Conservation (phyloP, 176 grass and related monocot genomes). For the Triticum urartu region DNA sequence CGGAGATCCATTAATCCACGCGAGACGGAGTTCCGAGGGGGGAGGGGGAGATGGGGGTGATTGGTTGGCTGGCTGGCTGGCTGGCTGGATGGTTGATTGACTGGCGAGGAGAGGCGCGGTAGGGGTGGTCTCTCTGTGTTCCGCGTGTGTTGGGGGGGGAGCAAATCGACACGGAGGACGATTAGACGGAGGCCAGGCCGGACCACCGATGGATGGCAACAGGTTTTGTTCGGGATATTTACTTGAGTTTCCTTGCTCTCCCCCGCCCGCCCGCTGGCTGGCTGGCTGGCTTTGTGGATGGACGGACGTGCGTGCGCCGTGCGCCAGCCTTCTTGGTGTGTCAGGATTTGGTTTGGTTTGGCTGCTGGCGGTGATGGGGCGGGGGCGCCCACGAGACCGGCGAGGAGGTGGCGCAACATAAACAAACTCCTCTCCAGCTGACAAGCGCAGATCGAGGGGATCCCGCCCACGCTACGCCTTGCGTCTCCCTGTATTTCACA, state of each 20-base stretch:
- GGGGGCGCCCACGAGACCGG: background rate
- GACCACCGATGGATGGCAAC: background rate
- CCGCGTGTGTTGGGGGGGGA: conserved; percentile 9
- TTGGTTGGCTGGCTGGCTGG: background rate
- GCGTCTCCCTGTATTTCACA: too few species aligned
- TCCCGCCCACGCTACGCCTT: too few species aligned
- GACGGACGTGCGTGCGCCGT: too few species aligned
- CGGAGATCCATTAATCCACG: background rate
- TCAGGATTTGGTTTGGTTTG: background rate
- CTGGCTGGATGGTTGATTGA: background rate
- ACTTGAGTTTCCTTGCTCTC: too few species aligned
- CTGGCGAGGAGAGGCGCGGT: background rate
- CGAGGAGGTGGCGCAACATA: background rate
- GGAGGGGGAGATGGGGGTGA: too few species aligned
- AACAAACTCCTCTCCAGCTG: background rate
- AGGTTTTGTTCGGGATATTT: background rate
- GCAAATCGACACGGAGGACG: conserved; percentile 23
- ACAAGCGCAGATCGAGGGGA: too few species aligned
- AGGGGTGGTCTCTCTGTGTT: too few species aligned
- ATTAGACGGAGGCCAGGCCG: background rate
- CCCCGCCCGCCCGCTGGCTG: too few species aligned
- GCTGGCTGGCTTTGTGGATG: too few species aligned
- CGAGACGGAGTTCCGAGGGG: too few species aligned
- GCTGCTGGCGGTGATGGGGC: background rate
- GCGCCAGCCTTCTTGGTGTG: too few species aligned